These are phyloP conservation scores for Ascocoryne sarcoides DNA, from an alignment of 2,329 filamentous ascomycete species.

Conservation along the genomic window DNA sequence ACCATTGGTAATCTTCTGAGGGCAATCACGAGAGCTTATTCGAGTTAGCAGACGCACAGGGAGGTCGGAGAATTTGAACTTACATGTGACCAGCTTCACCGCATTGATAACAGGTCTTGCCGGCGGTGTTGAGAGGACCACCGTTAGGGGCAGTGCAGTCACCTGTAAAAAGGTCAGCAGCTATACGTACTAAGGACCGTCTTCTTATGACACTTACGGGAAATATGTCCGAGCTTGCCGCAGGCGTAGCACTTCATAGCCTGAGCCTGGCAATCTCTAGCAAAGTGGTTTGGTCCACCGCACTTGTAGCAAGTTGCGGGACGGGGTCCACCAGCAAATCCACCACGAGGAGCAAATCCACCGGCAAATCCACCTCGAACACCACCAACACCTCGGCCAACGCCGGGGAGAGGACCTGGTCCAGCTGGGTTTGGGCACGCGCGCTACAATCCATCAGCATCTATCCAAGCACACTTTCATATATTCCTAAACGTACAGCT, in stretches of 20 bases:
- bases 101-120: constrained; percentile 98
- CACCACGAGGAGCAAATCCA: constrained; percentile 59
- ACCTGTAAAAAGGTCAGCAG: constrained; percentile 5
- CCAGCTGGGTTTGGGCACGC: constrained; percentile 72
- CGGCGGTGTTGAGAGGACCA: constrained; percentile 86
- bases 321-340: constrained; percentile 61
- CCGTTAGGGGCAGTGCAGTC: constrained; percentile 97
- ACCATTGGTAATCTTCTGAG: constrained; percentile 53
- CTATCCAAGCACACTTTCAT: not conserved
- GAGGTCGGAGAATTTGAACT: constrained; percentile 1
- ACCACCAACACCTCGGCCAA: constrained; percentile 59
- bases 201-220: constrained; percentile 32
- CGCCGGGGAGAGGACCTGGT: constrained; percentile 33
- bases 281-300: constrained; percentile 91
- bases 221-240: constrained; percentile 51
- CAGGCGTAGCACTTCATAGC: constrained; percentile 77
- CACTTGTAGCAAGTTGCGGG: constrained; percentile 68
- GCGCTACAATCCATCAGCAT: constrained; percentile 42
- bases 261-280: constrained; percentile 90
- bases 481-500: constrained; percentile 51
- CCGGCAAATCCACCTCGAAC: constrained; percentile 63
- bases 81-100: constrained; percentile 95
- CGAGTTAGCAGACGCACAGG: constrained; percentile 1
- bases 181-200: not conserved
- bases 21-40: constrained; percentile 37